Conservation (phyloP, 345 rosid genomes). For the Brassica napus region DNA sequence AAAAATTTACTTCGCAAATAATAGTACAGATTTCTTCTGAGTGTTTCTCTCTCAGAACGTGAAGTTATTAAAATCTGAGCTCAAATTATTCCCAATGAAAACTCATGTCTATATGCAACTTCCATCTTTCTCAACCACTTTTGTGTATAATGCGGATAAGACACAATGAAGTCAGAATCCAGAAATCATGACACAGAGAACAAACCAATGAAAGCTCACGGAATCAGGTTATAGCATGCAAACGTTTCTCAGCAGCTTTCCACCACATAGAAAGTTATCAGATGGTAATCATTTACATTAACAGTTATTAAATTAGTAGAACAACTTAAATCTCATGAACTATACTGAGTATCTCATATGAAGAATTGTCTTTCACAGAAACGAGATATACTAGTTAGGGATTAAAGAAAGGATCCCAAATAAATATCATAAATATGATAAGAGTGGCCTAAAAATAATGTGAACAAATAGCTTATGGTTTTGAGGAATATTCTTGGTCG, state of each 20-base stretch:
- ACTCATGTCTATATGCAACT: neutral
- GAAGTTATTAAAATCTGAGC: neutral
- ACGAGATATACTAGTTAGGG: too few species aligned
- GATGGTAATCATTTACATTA: neutral
- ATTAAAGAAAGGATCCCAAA: too few species aligned
- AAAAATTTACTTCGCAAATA: too few species aligned
- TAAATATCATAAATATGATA: too few species aligned
- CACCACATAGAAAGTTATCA: neutral
- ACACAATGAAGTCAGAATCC: neutral
- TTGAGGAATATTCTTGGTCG: neutral
- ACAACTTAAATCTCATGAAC: too few species aligned
- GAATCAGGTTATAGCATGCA: neutral
- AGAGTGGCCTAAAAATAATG: neutral
- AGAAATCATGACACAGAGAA: neutral
- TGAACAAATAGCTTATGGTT: neutral
- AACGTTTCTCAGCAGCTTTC: neutral
- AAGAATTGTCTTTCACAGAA: too few species aligned
- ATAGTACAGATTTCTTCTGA: too few species aligned
- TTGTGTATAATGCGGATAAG: too few species aligned
- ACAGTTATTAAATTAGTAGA: too few species aligned
- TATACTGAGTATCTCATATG: too few species aligned
- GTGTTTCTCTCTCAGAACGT: neutral
- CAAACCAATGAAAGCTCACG: neutral
- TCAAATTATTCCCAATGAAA: too few species aligned
- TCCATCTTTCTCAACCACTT: neutral